Base-by-base conservation (phyloP, 176 grass and related monocot species). In the Oropetium thomaeum region DNA sequence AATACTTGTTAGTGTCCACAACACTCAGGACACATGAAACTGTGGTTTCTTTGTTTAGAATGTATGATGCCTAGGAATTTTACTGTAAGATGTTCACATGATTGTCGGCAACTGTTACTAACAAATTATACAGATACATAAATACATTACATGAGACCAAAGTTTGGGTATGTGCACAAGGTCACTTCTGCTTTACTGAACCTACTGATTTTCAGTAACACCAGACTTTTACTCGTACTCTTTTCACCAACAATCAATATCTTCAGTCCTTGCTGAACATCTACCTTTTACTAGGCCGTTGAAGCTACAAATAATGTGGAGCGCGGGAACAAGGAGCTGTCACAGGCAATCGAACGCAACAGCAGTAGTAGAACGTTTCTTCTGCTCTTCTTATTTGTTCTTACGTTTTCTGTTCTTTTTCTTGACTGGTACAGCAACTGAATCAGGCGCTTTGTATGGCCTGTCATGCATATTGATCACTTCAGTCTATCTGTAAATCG, bases 271-370 rank as follows among this genome's bases (percentile, higher is more conserved):
- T 68, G 70, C 62, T 27, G 5, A n/a, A 45, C 11, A 62, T 39
- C 61, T 65, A 17, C 51, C 17, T 86, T 82, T 58, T 71, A 11
- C 40, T 70, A 95, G 96, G 96, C 91, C 10, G 87, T 99, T 76
- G 89, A 99, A 86, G 96, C 96, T 68, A 99, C 91, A 3, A 95
- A 99, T 59, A 95, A 95, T 29, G 91, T 99, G 79, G 89, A 92
- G 68, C 87, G 67, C 25, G 96, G 91, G 25, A 99, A 92, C 84
- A 95, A 92, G 79, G 91, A 95, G 73, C 79, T 92, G 13, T 90
- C 89, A 12, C 96, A 92, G 64, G 96, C 91, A 16, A 95, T 99
- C 79, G 75, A 88, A 58, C 84, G 96, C 34, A 99, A 99, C 81
- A 94, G 84, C 79, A 79, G 96, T 65, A 95, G 96, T 54, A 95